Evolutionary conservation across 257 asterid species (phyloP), one percentile per base, ranked within the genome.

Genomic region (Solanum medicagineum): DNA sequence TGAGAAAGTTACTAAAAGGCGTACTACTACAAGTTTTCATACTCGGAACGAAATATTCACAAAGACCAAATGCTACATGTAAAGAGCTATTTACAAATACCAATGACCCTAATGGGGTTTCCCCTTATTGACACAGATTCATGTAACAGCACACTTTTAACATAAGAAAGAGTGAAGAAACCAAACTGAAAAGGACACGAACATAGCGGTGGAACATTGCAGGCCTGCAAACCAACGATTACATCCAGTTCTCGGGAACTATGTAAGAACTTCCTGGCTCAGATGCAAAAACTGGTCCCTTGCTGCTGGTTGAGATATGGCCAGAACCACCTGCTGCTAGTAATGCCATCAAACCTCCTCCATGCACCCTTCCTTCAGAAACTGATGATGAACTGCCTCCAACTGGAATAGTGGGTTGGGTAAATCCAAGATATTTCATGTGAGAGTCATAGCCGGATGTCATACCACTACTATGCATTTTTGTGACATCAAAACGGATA

Each of bases 311-410:
- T 20, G 89, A 82, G 85, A 86, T 85, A 84, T 69, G 85, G 87
- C 89, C 86, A 57, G 96, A 88, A 63, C 74, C 66, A 1, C 87
- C 89, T 1, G 89, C 89, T 1, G 89, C 88, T 14, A 95, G 80
- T 90, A 93, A 71, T 22, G 98, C 92, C 94, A 95, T 85, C 84
- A 95, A 87, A 87, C 92, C 93, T 88, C 99, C 99, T 42, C 99
- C 99, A 54, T 95, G 99, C 88, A 95, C 98, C 88, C 99, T 92
- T 75, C 98, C 99, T 91, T 95, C 99, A 3, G 97, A 92, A n/a
- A 90, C 88, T 92, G 89, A 87, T 9, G 84, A 87, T 4, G 91
- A 71, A 22, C 85, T 87, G 86, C 88, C 86, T 74, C 85, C 89
- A 45, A 75, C 87, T n/a, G 90, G 87, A 84, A 77, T 16, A 85